Base-by-base conservation (phyloP, 2,329 filamentous ascomycete species). In the Penicillium sp. region DNA sequence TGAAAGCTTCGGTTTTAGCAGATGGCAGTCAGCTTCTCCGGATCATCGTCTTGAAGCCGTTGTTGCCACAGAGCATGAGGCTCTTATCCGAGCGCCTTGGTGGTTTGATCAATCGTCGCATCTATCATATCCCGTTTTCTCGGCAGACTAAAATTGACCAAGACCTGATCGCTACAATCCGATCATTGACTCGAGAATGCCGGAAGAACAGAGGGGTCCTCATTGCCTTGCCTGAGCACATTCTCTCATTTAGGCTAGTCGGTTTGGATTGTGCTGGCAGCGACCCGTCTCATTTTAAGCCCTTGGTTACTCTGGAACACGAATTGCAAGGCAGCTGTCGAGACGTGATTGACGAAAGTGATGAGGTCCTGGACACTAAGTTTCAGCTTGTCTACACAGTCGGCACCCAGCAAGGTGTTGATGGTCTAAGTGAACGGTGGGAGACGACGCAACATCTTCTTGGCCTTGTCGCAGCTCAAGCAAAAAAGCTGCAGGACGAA, bases 41-140 rank as follows among this genome's bases (percentile, higher is more conserved):
- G 7, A 11, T 23, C 7, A 7, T 23, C 21, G 21, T 23, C 21
- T 7, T 11, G 11, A 23, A 23, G 21, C 21, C 21, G 7, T 11
- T 7, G 11, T 23, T 11, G 7, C 21, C 7, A 11, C 21, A 23
- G 11, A 23, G 7, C 7, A 7, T 23, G 7, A 7, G 11, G 7
- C 7, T 23, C 7, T 11, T 23, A 11, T 7, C 11, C 21, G 7
- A 7, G 11, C 7, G 11, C 7, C 21, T 23, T 39, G 4, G 3
- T 4, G 0, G 34, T 64, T 0, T 56, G 66, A 28, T 29, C 60
- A 0, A 23, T 23, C 21, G 59, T 64, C 0, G 49, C 79, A 0
- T 48, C 50, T 0, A 56, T 51, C 1, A 80, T 44, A 72, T 83
- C 3, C 41, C 58, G 80, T 0, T 59, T 80, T 2, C 52, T 83